phyloP scores from a whole-genome alignment of 305 asterid species.

The Fraxinus greggii region DNA sequence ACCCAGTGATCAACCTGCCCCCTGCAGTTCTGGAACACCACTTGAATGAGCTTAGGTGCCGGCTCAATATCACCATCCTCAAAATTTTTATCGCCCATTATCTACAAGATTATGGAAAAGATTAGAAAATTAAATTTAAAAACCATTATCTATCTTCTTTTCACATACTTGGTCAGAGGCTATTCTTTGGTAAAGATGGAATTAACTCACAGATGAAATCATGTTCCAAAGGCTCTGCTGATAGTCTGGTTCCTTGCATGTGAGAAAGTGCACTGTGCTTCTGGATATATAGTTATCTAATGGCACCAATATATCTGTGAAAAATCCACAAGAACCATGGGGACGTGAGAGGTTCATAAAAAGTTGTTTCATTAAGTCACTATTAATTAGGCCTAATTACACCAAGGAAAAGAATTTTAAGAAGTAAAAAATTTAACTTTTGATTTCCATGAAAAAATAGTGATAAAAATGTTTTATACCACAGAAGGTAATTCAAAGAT shows the following conservation, averaged over 20 bases:
- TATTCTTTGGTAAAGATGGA: conserved; percentile 13
- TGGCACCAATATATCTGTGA: conserved; percentile 88
- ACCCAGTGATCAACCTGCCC: conserved; percentile 98
- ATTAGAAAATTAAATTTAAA: neutral
- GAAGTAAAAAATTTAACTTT: neutral
- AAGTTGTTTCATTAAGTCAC: conserved; percentile 13
- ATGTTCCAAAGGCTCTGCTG: conserved; percentile 98
- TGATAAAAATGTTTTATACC: neutral
- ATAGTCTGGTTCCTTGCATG: conserved; percentile 94
- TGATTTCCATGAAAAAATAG: neutral
- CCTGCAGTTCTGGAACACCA: conserved; percentile 82
- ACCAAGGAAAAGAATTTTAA: neutral
- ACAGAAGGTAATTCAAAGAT: neutral
- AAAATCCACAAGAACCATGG: conserved; percentile 25
- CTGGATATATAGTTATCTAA: conserved; percentile 90
- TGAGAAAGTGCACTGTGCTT: conserved; percentile 76
- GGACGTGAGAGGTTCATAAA: conserved; percentile 9
- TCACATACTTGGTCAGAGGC: neutral
- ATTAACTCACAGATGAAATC: conserved; percentile 79
- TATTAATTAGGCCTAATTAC: neutral
- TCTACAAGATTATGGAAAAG: conserved; percentile 40
- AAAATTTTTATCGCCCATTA: conserved; percentile 82
- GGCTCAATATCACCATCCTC: conserved; percentile 96
- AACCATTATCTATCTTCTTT: conserved; percentile 5
- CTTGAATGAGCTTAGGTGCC: conserved; percentile 95